Conservation (phyloP, 129 eudicot species). For the Centrapalus pauciflorus region DNA sequence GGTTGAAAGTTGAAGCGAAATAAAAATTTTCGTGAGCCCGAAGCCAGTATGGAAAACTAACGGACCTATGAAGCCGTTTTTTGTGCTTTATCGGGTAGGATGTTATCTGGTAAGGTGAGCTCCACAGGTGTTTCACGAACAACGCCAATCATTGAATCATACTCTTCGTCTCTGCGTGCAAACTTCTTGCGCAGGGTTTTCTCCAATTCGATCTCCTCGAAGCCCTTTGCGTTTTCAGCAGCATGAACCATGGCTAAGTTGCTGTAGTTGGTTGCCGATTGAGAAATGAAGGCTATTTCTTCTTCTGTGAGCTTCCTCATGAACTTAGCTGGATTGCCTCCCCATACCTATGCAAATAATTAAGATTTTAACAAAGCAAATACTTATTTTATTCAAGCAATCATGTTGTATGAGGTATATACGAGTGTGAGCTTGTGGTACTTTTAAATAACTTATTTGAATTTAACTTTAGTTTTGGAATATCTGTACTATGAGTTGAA, state of each 20-base stretch:
- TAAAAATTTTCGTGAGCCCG: background rate
- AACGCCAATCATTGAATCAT: conserved; percentile 74
- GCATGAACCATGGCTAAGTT: conserved; percentile 88
- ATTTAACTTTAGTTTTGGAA: background rate
- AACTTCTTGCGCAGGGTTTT: conserved; percentile 79
- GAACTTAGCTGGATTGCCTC: conserved; percentile 94
- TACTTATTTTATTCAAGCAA: background rate
- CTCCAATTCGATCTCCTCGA: conserved; percentile 72
- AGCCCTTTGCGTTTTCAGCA: conserved; percentile 74
- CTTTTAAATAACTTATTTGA: no score
- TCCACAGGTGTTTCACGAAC: conserved; percentile 78
- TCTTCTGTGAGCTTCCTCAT: conserved; percentile 95
- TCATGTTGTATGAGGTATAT: background rate
- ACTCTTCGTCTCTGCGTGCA: conserved; percentile 63
- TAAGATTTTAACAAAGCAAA: background rate
- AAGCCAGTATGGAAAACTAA: background rate
- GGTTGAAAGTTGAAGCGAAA: conserved; percentile 20
- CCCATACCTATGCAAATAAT: conserved; percentile 69
- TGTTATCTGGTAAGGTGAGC: conserved; percentile 54
- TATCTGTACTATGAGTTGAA: no score
- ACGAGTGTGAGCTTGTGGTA: background rate
- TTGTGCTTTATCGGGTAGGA: conserved; percentile 51
- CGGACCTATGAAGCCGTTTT: conserved; percentile 34
- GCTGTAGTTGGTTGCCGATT: conserved; percentile 76
- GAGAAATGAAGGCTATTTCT: conserved; percentile 81